These are phyloP conservation scores for Coemansia sp. DNA, from an alignment of 192 early-diverging fungal genomes.

Conservation along the genomic window DNA sequence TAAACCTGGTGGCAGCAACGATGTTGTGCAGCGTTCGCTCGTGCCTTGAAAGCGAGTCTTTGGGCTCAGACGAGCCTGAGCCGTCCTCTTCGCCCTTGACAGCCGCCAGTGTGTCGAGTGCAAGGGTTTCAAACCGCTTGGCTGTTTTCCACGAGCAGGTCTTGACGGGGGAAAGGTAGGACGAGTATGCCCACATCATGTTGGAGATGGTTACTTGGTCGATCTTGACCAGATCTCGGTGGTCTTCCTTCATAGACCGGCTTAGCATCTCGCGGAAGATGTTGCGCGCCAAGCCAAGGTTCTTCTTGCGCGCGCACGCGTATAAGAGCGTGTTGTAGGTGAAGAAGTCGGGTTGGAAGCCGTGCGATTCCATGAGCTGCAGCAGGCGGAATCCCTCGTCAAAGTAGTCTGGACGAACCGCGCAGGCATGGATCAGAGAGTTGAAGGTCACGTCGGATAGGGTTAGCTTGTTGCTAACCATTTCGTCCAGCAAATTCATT, in stretches of 20 bases:
- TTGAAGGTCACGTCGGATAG: conserved; percentile 90
- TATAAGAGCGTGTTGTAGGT: conserved; percentile 86
- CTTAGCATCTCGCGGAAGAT: conserved; percentile 65
- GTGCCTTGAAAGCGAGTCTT: conserved; percentile 8
- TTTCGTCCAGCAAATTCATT: conserved; percentile 90
- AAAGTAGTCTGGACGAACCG: conserved; percentile 80
- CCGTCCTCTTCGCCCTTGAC: conserved; percentile 17
- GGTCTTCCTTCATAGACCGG: conserved; percentile 43
- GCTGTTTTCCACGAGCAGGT: conserved; percentile 45
- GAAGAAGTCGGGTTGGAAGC: conserved; percentile 77
- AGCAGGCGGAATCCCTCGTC: conserved; percentile 78
- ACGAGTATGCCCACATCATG: conserved; percentile 71
- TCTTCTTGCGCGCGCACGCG: conserved; percentile 72
- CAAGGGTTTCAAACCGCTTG: conserved; percentile 32
- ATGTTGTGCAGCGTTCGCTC: conserved; percentile 9
- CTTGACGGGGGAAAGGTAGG: conserved; percentile 44
- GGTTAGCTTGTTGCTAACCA: conserved; percentile 68
- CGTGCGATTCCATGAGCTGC: conserved; percentile 81
- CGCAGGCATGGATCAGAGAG: conserved; percentile 84
- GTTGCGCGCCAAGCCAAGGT: conserved; percentile 70
- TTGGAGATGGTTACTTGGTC: conserved; percentile 68
- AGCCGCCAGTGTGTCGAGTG: conserved; percentile 35
- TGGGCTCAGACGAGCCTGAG: not conserved
- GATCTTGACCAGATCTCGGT: conserved; percentile 55
- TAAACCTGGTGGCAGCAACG: conserved; percentile 14